These are phyloP conservation scores for Spathaspora boniae DNA, from an alignment of 805 yeast genomes.

Conservation along the genomic window DNA sequence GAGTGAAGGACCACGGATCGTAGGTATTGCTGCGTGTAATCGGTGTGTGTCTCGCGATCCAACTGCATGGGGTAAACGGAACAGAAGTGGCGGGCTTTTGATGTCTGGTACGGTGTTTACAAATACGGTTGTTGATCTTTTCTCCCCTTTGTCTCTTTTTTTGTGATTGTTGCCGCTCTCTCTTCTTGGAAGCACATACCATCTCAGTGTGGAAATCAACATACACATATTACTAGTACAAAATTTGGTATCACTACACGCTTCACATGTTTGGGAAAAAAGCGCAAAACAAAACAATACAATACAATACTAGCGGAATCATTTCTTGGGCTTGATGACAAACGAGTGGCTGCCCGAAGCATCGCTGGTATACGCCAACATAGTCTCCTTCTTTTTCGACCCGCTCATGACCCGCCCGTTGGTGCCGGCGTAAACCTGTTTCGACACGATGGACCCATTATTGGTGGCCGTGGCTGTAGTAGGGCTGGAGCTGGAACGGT, in stretches of 20 bases:
- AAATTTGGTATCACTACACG: neutral
- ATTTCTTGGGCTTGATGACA: slow-evolving; percentile 32
- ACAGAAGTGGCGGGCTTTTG: neutral
- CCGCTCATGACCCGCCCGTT: slow-evolving; percentile 24
- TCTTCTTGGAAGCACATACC: neutral
- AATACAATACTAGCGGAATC: neutral
- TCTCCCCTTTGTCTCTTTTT: slow-evolving; percentile 1
- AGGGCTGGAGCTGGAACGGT: too few relatives aligned
- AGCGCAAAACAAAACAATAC: too few relatives aligned
- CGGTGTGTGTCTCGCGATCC: slow-evolving; percentile 11
- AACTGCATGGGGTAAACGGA: neutral
- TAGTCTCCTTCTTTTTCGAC: slow-evolving; percentile 24
- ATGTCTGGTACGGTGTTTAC: neutral
- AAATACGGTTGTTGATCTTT: slow-evolving; percentile 1
- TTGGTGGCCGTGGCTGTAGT: too few relatives aligned
- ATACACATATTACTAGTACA: neutral
- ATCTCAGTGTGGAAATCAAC: neutral
- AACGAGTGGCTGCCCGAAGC: slow-evolving; percentile 37
- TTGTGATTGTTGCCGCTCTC: neutral
- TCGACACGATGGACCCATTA: too few relatives aligned
- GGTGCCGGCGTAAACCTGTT: slow-evolving; percentile 20
- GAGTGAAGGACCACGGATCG: slow-evolving; percentile 64
- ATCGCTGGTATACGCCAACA: slow-evolving; percentile 41
- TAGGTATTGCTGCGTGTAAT: slow-evolving; percentile 39
- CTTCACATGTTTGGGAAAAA: too few relatives aligned